Base-by-base conservation (phyloP, 768 basidiomycete genomes). In the Boletus sp. region DNA sequence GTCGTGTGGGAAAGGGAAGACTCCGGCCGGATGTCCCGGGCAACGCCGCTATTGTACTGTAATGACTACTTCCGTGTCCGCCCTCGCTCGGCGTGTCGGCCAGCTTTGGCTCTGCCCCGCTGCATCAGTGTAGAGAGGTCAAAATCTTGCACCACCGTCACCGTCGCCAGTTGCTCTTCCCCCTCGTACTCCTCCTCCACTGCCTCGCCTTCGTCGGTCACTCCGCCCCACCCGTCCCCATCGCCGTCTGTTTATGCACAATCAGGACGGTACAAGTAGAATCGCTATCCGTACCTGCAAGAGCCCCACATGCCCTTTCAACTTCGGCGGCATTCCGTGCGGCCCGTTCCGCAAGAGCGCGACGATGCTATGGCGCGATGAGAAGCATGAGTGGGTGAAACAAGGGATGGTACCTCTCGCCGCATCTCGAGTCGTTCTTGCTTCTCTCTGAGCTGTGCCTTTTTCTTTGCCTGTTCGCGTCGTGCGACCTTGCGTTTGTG, bases 111-210 rank as follows among this genome's bases (percentile, higher is more conserved):
- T 47, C 66, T 70, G 14, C 4, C 23, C 50, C n/a, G n/a, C n/a
- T 83, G 79, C 32, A 81, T 75, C 66, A 85, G 70, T 41, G 76
- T 70, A 62, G 82, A 79, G 21, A 89, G 83, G 68, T 95, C 91
- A 68, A 96, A 91, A 68, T 97, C 92, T 67, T 97, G 91, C 14
- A 91, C 85, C 47, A 97, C 85, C 15, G 93, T 94, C 42, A 97
- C 93, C 17, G 89, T 92, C 42, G 94, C 91, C 32, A 90, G 77
- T 56, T 87, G 80, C 64, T 94, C 87, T 63, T 93, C 91, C 60
- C 87, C 87, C 62, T 90, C 87, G 59, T 84, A 95, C 67, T 89
- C 86, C 67, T 83, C 80, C 51, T 85, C 84, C 49, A 78, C 75
- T 9, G 71, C 58, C 65, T 71, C 62, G 34, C 62, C 60, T 38